These are phyloP conservation scores for Fagopyrum esculentum DNA, from an alignment of 148 eudicot species.

Conservation along the genomic window DNA sequence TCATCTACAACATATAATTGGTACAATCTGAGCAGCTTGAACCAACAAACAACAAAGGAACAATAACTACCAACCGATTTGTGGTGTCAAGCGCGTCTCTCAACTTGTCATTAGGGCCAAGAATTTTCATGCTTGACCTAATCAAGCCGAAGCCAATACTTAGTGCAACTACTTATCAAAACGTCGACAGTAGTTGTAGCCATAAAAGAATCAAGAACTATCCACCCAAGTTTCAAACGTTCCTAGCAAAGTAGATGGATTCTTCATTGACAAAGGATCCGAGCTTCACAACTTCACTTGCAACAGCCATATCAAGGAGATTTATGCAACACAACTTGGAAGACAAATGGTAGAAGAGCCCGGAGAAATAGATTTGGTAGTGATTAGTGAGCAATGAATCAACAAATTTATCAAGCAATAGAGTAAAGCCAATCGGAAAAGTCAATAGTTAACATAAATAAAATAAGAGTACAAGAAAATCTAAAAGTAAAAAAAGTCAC, in stretches of 20 bases:
- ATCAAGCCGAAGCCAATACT: constrained; percentile 21
- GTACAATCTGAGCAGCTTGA: too few species aligned
- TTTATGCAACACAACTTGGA: constrained; percentile 8
- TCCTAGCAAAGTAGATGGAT: constrained; percentile 70
- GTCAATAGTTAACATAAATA: too few species aligned
- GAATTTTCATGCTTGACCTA: constrained; percentile 22
- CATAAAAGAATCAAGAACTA: constrained; percentile 17
- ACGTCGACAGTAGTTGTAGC: not conserved
- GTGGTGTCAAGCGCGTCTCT: constrained; percentile 12
- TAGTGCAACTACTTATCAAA: constrained; percentile 2
- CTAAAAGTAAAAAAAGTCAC: too few species aligned
- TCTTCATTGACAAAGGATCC: constrained; percentile 68
- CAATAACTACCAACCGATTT: constrained; percentile 11
- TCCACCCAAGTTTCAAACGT: constrained; percentile 36
- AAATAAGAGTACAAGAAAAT: too few species aligned
- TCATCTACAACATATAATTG: too few species aligned
- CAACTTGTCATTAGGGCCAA: constrained; percentile 1
- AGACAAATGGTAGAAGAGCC: not conserved
- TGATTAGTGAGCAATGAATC: too few species aligned
- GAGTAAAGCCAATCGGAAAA: too few species aligned
- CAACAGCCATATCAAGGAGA: constrained; percentile 54
- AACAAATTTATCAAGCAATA: too few species aligned
- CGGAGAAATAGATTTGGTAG: too few species aligned
- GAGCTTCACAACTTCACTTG: constrained; percentile 59
- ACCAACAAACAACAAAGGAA: too few species aligned